Percentiles rank a stretch among this genome's conserved stretches.
Conservation (phyloP, 768 basidiomycete species). For the Russula sp. region DNA sequence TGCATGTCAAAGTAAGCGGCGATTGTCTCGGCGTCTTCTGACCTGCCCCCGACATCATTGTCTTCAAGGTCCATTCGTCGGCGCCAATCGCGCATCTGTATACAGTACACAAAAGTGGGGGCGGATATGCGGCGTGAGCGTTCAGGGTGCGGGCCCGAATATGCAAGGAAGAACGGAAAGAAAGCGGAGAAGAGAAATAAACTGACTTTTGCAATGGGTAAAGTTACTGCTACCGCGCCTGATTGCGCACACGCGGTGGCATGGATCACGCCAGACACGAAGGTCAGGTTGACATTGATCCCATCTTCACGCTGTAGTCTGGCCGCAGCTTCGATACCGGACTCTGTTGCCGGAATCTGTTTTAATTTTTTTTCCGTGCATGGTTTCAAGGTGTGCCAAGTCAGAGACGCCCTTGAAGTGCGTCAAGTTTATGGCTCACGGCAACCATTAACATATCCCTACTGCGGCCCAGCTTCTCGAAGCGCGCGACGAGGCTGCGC, state of each 20-base stretch:
- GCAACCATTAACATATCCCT: conserved; percentile 48
- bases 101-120: background rate
- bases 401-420: background rate
- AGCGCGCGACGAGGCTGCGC: conserved; percentile 41
- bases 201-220: conserved; percentile 51
- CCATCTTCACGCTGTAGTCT: conserved; percentile 39
- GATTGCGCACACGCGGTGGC: conserved; percentile 56
- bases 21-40: conserved; percentile 24
- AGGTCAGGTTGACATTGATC: conserved; percentile 51
- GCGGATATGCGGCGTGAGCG: background rate
- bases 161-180: background rate
- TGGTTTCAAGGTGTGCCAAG: background rate
- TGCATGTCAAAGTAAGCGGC: conserved; percentile 27
- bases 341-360: conserved; percentile 58
- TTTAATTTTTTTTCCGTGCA: background rate
- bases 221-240: conserved; percentile 47
- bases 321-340: conserved; percentile 49
- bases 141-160: background rate
- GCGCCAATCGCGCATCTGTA: conserved; percentile 24
- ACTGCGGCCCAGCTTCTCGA: conserved; percentile 42
- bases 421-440: conserved; percentile 38
- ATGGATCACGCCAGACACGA: conserved; percentile 55
- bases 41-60: background rate
- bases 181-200: background rate
- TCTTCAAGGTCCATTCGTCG: background rate